Conservation (phyloP, 2,329 filamentous ascomycete species). For the Thelonectria discophora region DNA sequence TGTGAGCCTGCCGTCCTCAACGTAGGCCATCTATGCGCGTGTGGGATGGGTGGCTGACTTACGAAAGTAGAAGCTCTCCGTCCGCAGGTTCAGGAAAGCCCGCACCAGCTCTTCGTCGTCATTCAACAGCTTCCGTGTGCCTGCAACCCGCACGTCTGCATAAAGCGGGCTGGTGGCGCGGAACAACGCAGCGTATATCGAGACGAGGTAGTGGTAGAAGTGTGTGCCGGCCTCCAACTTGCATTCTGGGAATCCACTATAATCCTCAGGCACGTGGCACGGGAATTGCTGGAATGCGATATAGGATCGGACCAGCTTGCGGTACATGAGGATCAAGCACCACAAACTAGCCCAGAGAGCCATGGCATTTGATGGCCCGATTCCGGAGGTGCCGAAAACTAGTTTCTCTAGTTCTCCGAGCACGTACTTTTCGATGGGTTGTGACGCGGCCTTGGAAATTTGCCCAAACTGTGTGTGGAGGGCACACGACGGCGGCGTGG, state of each 20-base stretch:
- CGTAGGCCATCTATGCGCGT: neutral
- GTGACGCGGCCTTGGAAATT: conserved; percentile 41
- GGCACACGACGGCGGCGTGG: conserved; percentile 40
- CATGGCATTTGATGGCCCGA: conserved; percentile 38
- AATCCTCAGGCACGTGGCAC: conserved; percentile 43
- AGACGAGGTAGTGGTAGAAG: conserved; percentile 43
- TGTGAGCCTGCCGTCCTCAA: conserved; percentile 18
- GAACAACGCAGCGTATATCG: conserved; percentile 42
- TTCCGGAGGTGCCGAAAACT: conserved; percentile 38
- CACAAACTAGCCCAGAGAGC: conserved; percentile 42
- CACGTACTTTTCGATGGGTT: conserved; percentile 40
- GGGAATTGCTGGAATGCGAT: conserved; percentile 43
- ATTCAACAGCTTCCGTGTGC: conserved; percentile 37
- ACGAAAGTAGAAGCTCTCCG: conserved; percentile 44
- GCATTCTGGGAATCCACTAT: conserved; percentile 42
- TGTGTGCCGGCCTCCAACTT: conserved; percentile 42
- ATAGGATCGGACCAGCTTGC: conserved; percentile 42
- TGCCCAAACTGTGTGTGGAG: conserved; percentile 43
- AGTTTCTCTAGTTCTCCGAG: conserved; percentile 38
- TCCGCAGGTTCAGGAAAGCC: conserved; percentile 41
- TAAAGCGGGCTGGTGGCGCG: conserved; percentile 42
- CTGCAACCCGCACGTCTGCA: conserved; percentile 37
- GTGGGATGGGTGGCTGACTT: conserved; percentile 8
- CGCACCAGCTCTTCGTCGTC: conserved; percentile 37
- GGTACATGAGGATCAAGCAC: conserved; percentile 43